Conservation (phyloP, 805 yeast species). For the Saccharomycopsis sp. region DNA sequence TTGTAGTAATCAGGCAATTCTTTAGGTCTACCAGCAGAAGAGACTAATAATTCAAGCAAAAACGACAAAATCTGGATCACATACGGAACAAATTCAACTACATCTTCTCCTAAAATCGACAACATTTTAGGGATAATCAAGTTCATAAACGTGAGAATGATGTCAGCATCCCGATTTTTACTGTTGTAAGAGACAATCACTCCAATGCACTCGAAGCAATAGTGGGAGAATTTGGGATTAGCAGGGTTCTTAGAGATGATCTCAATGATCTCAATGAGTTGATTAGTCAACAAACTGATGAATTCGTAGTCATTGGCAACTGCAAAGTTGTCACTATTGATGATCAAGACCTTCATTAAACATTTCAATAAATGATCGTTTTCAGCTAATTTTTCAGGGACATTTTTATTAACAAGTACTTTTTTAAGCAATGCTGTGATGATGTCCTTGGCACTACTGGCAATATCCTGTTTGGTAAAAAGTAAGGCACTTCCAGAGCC, state of each 20-base stretch:
- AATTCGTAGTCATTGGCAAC: constrained; percentile 33
- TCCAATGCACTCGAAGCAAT: constrained; percentile 81
- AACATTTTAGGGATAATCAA: constrained; percentile 62
- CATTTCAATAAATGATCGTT: constrained; percentile 91
- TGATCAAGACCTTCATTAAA: constrained; percentile 71
- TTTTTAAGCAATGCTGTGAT: constrained; percentile 60
- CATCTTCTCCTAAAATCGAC: constrained; percentile 67
- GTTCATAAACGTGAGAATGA: constrained; percentile 38
- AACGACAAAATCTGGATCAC: constrained; percentile 84
- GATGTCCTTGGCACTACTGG: constrained; percentile 53
- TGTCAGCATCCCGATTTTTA: constrained; percentile 29
- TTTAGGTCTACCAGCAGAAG: constrained; percentile 21
- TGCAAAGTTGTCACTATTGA: constrained; percentile 48
- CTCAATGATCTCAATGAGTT: constrained; percentile 61
- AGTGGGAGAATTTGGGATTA: constrained; percentile 90
- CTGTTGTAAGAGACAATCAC: constrained; percentile 53
- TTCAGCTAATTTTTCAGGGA: constrained; percentile 91
- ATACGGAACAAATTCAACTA: constrained; percentile 92
- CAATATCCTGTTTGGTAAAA: constrained; percentile 68
- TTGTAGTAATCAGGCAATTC: constrained; percentile 60
- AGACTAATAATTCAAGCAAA: constrained; percentile 57
- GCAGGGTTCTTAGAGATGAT: constrained; percentile 85
- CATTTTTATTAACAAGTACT: constrained; percentile 48
- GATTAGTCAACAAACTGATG: constrained; percentile 37
- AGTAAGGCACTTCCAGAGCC: constrained; percentile 39